A percentile compares a stretch with the other conserved stretches of the same genome.
phyloP scores from a whole-genome alignment of 2,329 filamentous ascomycete genomes.

The Exophiala spinifera region DNA sequence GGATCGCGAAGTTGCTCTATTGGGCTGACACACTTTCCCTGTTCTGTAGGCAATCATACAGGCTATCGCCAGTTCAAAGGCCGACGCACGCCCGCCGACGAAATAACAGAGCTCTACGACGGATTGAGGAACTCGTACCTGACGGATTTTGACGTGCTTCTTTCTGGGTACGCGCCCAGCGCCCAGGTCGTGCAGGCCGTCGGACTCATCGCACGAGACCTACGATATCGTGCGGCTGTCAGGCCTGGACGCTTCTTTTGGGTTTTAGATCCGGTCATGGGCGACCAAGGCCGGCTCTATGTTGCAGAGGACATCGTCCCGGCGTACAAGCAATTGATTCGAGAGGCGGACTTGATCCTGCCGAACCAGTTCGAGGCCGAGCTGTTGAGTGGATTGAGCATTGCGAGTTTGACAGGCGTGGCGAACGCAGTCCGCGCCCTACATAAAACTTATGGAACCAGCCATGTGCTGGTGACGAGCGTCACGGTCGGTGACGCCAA shows the following conservation, averaged over 20 bases:
- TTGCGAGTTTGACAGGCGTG: slow-evolving; percentile 18
- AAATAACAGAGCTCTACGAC: slow-evolving; percentile 79
- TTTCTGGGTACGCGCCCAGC: slow-evolving; percentile 91
- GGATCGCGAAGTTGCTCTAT: not conserved
- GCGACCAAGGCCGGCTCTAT: slow-evolving; percentile 88
- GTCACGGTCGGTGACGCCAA: slow-evolving; percentile 43
- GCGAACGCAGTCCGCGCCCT: slow-evolving; percentile 25
- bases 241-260: slow-evolving; percentile 27
- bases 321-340: slow-evolving; percentile 76
- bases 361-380: slow-evolving; percentile 98
- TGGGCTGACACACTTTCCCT: no score
- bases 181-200: slow-evolving; percentile 80
- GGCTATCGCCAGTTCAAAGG: slow-evolving; percentile 88
- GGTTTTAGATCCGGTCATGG: slow-evolving; percentile 97
- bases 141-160: slow-evolving; percentile 87
- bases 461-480: slow-evolving; percentile 90
- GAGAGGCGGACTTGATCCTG: slow-evolving; percentile 82
- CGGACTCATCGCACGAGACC: slow-evolving; percentile 76
- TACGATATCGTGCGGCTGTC: slow-evolving; percentile 52
- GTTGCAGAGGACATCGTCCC: slow-evolving; percentile 89
- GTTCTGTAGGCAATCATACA: slow-evolving; percentile 77
- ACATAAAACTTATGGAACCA: slow-evolving; percentile 71
- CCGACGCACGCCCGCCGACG: slow-evolving; percentile 72
- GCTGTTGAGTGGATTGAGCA: slow-evolving; percentile 51
- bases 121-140: slow-evolving; percentile 81